phyloP scores from a whole-genome alignment of 208 protist species.

The Herpetomonas tarakana region DNA sequence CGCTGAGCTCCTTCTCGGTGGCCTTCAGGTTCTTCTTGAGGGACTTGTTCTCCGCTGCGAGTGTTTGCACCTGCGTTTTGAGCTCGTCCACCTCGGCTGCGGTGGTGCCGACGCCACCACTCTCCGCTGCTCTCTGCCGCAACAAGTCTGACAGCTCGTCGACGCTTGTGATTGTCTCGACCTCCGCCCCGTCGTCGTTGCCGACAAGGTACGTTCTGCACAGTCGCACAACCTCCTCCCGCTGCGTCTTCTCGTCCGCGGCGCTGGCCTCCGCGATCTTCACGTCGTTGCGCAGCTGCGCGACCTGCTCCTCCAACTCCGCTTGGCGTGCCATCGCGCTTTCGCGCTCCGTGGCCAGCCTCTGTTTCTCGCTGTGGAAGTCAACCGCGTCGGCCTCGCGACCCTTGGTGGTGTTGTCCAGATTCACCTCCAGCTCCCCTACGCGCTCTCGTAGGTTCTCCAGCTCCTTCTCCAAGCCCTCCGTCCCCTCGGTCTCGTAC shows the following conservation, averaged over 20 bases:
- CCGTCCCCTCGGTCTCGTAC: constrained; percentile 72
- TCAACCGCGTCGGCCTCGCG: constrained; percentile 76
- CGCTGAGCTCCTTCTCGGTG: constrained; percentile 26
- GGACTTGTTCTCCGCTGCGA: constrained; percentile 33
- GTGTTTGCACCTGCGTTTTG: constrained; percentile 37
- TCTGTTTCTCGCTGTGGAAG: constrained; percentile 51
- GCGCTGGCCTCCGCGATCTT: constrained; percentile 57
- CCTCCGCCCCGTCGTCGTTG: constrained; percentile 15
- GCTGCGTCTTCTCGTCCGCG: constrained; percentile 35
- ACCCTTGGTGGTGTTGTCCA: constrained; percentile 65
- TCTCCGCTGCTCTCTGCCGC: constrained; percentile 25
- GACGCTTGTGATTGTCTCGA: constrained; percentile 34
- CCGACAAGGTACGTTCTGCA: constrained; percentile 54
- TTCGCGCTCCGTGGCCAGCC: constrained; percentile 43
- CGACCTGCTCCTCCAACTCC: constrained; percentile 54
- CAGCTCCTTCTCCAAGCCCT: constrained; percentile 63
- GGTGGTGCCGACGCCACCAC: constrained; percentile 16
- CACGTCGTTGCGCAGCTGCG: constrained; percentile 64
- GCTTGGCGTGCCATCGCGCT: constrained; percentile 26
- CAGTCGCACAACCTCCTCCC: constrained; percentile 45
- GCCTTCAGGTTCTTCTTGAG: constrained; percentile 27
- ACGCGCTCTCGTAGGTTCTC: constrained; percentile 58
- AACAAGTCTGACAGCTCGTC: constrained; percentile 52
- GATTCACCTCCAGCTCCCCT: constrained; percentile 65
- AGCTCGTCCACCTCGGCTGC: constrained; percentile 37